A percentile compares a stretch with the other conserved stretches of the same genome.
Evolutionary conservation across 2,329 filamentous ascomycete genomes (phyloP).

Genomic region (Ophiognomonia clavigignenti-juglandacearum): DNA sequence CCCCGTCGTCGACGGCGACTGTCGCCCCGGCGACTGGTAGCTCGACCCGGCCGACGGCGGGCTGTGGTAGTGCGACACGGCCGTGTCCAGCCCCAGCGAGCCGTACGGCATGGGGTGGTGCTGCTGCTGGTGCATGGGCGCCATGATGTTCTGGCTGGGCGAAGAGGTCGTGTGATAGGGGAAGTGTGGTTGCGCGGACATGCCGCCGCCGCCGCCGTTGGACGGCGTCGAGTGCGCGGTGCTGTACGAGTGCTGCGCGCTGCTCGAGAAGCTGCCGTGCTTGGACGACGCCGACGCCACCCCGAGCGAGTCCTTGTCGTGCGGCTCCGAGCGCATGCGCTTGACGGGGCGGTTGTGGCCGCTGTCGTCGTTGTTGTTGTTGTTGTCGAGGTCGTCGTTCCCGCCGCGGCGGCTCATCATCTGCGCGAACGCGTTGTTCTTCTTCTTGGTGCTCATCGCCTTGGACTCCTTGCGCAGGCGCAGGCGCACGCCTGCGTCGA

Average conservation of each 20-base stretch:
- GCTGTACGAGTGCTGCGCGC: slow-evolving; percentile 9
- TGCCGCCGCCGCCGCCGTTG: no score
- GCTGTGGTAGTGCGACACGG: slow-evolving; percentile 12
- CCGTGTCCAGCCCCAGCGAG: slow-evolving; percentile 13
- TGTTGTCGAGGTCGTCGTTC: slow-evolving; percentile 4
- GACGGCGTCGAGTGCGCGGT: slow-evolving; percentile 12
- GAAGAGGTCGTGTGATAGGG: slow-evolving; percentile 15
- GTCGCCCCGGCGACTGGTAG: slow-evolving; percentile 15
- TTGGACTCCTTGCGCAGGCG: slow-evolving; percentile 79
- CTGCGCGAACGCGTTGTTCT: slow-evolving; percentile 28
- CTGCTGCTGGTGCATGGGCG: slow-evolving; percentile 11
- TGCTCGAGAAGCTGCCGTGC: slow-evolving; percentile 14
- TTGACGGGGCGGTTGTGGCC: slow-evolving; percentile 12
- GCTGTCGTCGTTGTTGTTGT: no score
- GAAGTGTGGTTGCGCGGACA: slow-evolving; percentile 7
- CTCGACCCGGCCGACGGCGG: slow-evolving; percentile 14
- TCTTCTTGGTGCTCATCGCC: slow-evolving; percentile 45
- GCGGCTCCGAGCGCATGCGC: slow-evolving; percentile 13
- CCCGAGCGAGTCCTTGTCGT: slow-evolving; percentile 7
- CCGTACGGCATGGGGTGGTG: slow-evolving; percentile 7
- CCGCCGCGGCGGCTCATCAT: slow-evolving; percentile 8
- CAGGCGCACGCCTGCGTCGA: slow-evolving; percentile 80
- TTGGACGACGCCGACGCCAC: no score
- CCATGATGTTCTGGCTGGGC: slow-evolving; percentile 10
- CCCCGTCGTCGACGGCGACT: slow-evolving; percentile 12